phyloP scores from a whole-genome alignment of 805 yeast genomes.

The Teunomyces tritomae region DNA sequence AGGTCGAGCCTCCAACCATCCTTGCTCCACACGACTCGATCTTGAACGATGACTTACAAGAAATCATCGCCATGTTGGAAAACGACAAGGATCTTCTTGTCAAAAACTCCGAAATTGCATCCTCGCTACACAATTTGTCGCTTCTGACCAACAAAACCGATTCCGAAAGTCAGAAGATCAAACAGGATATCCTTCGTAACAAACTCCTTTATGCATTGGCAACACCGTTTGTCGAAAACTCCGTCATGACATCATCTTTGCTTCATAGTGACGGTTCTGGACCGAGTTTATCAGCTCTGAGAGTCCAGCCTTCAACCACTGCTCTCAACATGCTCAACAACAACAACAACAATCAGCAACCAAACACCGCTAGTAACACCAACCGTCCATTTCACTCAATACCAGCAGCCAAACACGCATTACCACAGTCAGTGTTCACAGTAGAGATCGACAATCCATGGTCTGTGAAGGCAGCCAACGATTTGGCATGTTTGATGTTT shows the following conservation, averaged over 20 bases:
- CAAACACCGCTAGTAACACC: conserved; percentile 10
- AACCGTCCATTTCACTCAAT: conserved; percentile 59
- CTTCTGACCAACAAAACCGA: conserved; percentile 35
- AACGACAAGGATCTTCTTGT: conserved; percentile 29
- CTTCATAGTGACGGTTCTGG: conserved; percentile 18
- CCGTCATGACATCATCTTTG: conserved; percentile 25
- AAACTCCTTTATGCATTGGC: conserved; percentile 62
- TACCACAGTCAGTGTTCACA: conserved; percentile 84
- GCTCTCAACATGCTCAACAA: conserved; percentile 25
- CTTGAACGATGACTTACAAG: conserved; percentile 44
- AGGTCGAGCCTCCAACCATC: background rate
- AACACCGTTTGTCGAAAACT: conserved; percentile 57
- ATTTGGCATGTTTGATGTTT: conserved; percentile 81
- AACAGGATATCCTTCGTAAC: conserved; percentile 42
- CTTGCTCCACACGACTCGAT: conserved; percentile 12
- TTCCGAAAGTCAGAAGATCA: conserved; percentile 21
- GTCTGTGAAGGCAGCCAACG: conserved; percentile 81
- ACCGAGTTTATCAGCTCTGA: background rate
- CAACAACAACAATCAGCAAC: background rate
- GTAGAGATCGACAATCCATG: conserved; percentile 74
- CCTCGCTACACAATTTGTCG: conserved; percentile 57
- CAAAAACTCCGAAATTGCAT: conserved; percentile 42
- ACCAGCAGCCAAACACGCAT: conserved; percentile 65
- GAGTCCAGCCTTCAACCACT: conserved; percentile 11
- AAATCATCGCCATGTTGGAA: conserved; percentile 48